Percentiles rank a stretch among this genome's conserved stretches.
These are phyloP conservation scores for Trichoderma guizhouense DNA, from an alignment of 2,329 filamentous ascomycete genomes.

Conservation along the genomic window DNA sequence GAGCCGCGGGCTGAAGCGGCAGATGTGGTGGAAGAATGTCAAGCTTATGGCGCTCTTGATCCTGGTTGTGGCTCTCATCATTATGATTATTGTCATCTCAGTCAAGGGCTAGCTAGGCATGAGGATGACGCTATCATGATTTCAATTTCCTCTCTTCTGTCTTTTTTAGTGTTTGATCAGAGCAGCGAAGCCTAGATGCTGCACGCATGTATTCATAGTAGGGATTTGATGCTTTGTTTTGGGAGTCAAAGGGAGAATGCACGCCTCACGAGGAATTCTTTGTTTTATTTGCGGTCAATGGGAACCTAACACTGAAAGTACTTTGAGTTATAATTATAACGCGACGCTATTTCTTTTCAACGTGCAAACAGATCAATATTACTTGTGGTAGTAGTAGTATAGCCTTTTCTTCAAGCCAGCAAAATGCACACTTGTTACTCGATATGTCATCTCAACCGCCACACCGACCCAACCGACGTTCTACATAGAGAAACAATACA, in stretches of 20 bases:
- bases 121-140: background rate
- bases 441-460: background rate
- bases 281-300: background rate
- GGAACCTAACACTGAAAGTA: slow-evolving; percentile 3
- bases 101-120: slow-evolving; percentile 42
- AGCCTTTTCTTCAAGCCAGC: background rate
- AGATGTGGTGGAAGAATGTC: slow-evolving; percentile 99
- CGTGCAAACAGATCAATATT: background rate
- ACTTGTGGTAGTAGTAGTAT: background rate
- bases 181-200: slow-evolving; percentile 11
- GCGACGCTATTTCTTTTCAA: background rate
- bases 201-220: background rate
- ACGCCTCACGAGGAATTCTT: background rate
- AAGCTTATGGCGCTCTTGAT: slow-evolving; percentile 81
- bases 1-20: slow-evolving; percentile 78
- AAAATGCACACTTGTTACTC: background rate
- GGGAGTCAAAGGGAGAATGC: slow-evolving; percentile 4
- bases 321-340: background rate
- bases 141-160: background rate
- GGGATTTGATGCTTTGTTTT: background rate
- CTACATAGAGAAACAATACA: background rate
- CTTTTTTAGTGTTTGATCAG: background rate
- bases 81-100: slow-evolving; percentile 54
- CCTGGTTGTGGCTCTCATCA: slow-evolving; percentile 62
- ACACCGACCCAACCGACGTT: background rate